Conservation (phyloP, 257 asterid genomes). For the Handroanthus guayacan region DNA sequence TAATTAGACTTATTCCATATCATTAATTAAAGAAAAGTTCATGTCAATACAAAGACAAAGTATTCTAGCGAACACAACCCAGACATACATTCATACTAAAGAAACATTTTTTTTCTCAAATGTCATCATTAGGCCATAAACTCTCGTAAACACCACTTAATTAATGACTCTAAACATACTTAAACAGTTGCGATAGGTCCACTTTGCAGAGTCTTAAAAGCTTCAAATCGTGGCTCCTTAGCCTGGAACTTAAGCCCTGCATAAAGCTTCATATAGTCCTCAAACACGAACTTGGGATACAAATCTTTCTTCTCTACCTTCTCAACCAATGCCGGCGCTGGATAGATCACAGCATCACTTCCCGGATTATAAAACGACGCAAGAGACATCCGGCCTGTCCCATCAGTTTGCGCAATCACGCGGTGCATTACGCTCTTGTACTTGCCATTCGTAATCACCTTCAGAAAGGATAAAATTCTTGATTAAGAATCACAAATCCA, state of each 20-base stretch:
- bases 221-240: conserved; percentile 72
- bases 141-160: neutral
- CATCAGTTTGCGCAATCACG: conserved; percentile 65
- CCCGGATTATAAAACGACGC: conserved; percentile 77
- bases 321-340: conserved; percentile 59
- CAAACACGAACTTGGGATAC: conserved; percentile 66
- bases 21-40: too few species aligned
- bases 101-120: too few species aligned
- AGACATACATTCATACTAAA: conserved; percentile 1
- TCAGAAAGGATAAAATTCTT: neutral
- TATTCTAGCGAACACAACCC: conserved; percentile 26
- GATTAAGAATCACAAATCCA: neutral
- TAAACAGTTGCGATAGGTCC: conserved; percentile 54
- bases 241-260: conserved; percentile 63
- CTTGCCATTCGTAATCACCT: conserved; percentile 70
- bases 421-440: conserved; percentile 70
- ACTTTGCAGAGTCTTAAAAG: conserved; percentile 49
- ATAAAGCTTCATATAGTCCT: conserved; percentile 73
- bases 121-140: conserved; percentile 1
- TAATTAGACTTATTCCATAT: neutral
- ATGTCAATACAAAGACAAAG: conserved; percentile 1
- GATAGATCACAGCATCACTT: conserved; percentile 62
- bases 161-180: neutral
- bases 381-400: conserved; percentile 56
- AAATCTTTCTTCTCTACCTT: conserved; percentile 35